Percentiles rank a stretch among this genome's conserved stretches.
Evolutionary conservation across 805 yeast genomes (phyloP).

Genomic region (Monosporozyma aquatica): DNA sequence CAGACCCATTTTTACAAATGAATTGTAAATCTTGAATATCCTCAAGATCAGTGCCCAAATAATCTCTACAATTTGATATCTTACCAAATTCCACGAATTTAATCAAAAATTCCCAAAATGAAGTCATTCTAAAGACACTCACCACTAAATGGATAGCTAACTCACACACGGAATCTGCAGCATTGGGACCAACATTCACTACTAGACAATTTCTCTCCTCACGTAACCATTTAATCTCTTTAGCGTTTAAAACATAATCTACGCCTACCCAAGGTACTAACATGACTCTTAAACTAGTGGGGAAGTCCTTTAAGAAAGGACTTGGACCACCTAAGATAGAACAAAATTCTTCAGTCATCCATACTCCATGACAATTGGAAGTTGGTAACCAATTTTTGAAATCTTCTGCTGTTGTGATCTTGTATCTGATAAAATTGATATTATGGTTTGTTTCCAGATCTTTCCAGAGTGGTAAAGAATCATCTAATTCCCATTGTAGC

Average conservation of each 20-base stretch:
- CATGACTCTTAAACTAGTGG: slow-evolving; percentile 39
- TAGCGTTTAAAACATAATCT: slow-evolving; percentile 41
- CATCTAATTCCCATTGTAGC: slow-evolving; percentile 37
- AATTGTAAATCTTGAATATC: slow-evolving; percentile 11
- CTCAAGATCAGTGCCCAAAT: slow-evolving; percentile 22
- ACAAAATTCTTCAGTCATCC: slow-evolving; percentile 48
- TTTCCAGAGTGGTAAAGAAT: slow-evolving; percentile 38
- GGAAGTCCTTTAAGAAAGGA: slow-evolving; percentile 38
- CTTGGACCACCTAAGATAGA: slow-evolving; percentile 36
- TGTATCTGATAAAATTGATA: slow-evolving; percentile 34
- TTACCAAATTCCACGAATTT: slow-evolving; percentile 32
- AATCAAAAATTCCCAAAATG: slow-evolving; percentile 37
- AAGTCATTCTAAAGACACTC: slow-evolving; percentile 50
- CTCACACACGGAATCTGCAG: slow-evolving; percentile 67
- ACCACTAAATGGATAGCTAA: slow-evolving; percentile 51
- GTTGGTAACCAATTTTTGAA: slow-evolving; percentile 35
- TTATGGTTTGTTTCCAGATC: slow-evolving; percentile 29
- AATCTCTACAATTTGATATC: slow-evolving; percentile 39
- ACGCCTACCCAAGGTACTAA: slow-evolving; percentile 54
- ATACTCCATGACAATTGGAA: slow-evolving; percentile 42
- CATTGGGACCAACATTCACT: slow-evolving; percentile 52
- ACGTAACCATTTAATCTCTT: slow-evolving; percentile 28
- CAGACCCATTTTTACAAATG: slow-evolving; percentile 1
- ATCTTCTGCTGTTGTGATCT: slow-evolving; percentile 35
- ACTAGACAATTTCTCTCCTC: slow-evolving; percentile 40